Conservation (phyloP, 2,329 filamentous ascomycete species). For the Xylaria sp. region DNA sequence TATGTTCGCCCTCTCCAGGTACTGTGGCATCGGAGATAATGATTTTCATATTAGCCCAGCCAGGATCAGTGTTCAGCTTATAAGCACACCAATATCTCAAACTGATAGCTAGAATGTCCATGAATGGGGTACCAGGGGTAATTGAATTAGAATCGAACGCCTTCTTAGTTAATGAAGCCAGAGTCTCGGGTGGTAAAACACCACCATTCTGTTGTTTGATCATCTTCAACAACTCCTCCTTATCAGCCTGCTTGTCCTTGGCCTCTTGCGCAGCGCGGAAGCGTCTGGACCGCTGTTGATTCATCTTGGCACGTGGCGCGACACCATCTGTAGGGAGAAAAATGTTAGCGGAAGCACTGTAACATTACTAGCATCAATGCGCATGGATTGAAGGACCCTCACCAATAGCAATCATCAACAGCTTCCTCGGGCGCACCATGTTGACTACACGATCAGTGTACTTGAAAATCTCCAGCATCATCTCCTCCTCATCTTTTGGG, state of each 20-base stretch:
- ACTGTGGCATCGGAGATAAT: conserved; percentile 99
- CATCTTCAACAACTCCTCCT: conserved; percentile 85
- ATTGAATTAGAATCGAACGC: conserved; percentile 91
- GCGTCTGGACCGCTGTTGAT: conserved; percentile 94
- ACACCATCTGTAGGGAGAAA: conserved; percentile 77
- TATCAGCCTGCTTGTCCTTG: conserved; percentile 91
- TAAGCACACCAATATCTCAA: conserved; percentile 97
- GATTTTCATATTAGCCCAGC: conserved; percentile 94
- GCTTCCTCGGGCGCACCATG: conserved; percentile 95
- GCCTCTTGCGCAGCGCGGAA: conserved; percentile 96
- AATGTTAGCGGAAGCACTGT: conserved; percentile 16
- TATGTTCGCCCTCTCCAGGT: conserved; percentile 97
- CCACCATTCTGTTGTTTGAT: conserved; percentile 81
- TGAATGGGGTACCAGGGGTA: conserved; percentile 96
- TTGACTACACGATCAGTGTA: conserved; percentile 99
- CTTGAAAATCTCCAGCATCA: conserved; percentile 98
- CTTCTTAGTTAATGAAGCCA: conserved; percentile 77
- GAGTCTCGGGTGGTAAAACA: conserved; percentile 67
- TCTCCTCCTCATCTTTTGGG: conserved; percentile 94
- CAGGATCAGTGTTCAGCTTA: conserved; percentile 96
- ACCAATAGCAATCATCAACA: conserved; percentile 98
- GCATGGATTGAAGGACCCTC: conserved; percentile 51
- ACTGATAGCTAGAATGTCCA: conserved; percentile 92
- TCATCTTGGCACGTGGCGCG: conserved; percentile 98
- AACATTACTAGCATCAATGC: neutral